phyloP scores from a whole-genome alignment of 108 stramenopile genomes.

The Discostella pseudostelligera region DNA sequence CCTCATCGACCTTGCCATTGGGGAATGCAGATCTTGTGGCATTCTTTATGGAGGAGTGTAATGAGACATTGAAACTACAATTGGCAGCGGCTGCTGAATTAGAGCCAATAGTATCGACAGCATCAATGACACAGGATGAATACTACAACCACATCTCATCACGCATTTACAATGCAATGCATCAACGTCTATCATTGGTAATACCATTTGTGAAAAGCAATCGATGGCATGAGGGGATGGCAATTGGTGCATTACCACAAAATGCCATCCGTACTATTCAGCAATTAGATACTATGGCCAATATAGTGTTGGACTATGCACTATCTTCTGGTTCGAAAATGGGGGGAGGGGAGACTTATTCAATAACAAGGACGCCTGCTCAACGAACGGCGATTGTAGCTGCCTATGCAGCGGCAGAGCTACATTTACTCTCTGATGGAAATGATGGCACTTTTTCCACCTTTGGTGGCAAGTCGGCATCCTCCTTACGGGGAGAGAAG shows the following conservation, averaged over 20 bases:
- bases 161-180: conserved; percentile 45
- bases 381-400: conserved; percentile 60
- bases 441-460: conserved; percentile 18
- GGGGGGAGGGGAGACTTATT: neutral
- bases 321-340: neutral
- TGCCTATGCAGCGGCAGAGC: conserved; percentile 76
- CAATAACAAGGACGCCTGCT: conserved; percentile 10
- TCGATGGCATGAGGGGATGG: conserved; percentile 86
- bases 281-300: conserved; percentile 64
- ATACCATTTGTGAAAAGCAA: conserved; percentile 40
- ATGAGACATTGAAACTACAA: conserved; percentile 48
- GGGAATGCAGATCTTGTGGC: conserved; percentile 65
- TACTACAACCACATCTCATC: conserved; percentile 17
- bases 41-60: conserved; percentile 81
- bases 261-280: conserved; percentile 53
- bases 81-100: conserved; percentile 29
- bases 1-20: conserved; percentile 21
- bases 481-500: conserved; percentile 21
- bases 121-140: neutral
- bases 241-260: conserved; percentile 63
- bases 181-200: conserved; percentile 49
- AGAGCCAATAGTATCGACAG: conserved; percentile 4
- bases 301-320: conserved; percentile 47
- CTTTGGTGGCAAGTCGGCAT: conserved; percentile 22
- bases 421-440: conserved; percentile 70